phyloP scores from a whole-genome alignment of 164 flowering plant species.

The Piper betle region DNA sequence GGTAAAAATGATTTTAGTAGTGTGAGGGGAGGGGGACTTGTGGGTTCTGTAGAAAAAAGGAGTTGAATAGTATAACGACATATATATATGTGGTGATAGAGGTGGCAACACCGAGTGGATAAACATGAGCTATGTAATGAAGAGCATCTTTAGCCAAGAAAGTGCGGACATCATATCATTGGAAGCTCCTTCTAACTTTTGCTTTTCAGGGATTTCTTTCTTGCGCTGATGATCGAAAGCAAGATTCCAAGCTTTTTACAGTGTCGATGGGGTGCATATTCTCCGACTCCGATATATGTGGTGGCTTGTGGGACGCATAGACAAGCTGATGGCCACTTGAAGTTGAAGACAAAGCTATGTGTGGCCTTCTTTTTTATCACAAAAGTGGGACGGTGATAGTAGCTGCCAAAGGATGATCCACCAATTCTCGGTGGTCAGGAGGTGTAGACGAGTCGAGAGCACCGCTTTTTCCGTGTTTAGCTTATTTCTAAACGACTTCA shows the following conservation, averaged over 20 bases:
- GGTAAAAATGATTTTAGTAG: too few relatives aligned
- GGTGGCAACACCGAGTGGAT: neutral
- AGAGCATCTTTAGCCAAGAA: neutral
- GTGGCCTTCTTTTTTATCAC: neutral
- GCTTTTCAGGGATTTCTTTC: too few relatives aligned
- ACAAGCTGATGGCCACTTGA: neutral
- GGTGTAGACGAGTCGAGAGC: too few relatives aligned
- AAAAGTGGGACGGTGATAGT: neutral
- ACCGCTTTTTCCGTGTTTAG: too few relatives aligned
- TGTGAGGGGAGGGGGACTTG: too few relatives aligned
- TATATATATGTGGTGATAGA: too few relatives aligned
- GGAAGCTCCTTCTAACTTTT: neutral
- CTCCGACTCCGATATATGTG: neutral
- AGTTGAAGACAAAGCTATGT: neutral
- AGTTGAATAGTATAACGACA: neutral
- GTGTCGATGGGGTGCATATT: neutral
- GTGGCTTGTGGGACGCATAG: neutral
- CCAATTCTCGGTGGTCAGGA: neutral
- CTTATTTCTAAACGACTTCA: too few relatives aligned
- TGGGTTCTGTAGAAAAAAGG: too few relatives aligned
- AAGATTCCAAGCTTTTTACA: neutral
- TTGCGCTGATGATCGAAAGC: neutral
- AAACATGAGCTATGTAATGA: neutral
- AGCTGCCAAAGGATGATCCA: neutral
- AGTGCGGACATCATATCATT: neutral